These are phyloP conservation scores for Colletotrichum cereale DNA, from an alignment of 2,329 filamentous ascomycete species.

Conservation along the genomic window DNA sequence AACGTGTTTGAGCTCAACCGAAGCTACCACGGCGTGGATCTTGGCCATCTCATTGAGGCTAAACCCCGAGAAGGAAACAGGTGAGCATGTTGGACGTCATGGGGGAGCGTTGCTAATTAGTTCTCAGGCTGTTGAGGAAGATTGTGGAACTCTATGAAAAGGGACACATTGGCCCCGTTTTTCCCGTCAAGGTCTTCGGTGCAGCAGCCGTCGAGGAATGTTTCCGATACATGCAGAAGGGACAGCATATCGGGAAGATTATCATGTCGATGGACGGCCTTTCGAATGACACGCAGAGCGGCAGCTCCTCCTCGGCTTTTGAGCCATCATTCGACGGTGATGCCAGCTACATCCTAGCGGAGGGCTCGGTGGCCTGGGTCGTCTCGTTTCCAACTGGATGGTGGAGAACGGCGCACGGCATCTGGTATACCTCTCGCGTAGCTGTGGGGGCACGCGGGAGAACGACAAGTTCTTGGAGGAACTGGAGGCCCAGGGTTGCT, in stretches of 20 bases:
- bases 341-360: constrained; percentile 43
- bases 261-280: constrained; percentile 44
- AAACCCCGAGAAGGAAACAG: constrained; percentile 19
- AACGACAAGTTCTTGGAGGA: constrained; percentile 13
- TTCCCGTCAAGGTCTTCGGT: constrained; percentile 42
- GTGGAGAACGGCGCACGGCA: constrained; percentile 43
- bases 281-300: neutral
- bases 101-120: neutral
- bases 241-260: constrained; percentile 57
- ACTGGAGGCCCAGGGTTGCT: constrained; percentile 8
- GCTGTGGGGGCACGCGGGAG: neutral
- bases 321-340: neutral
- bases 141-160: constrained; percentile 23
- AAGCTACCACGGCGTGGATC: constrained; percentile 43
- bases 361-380: constrained; percentile 45
- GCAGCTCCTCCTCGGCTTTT: neutral
- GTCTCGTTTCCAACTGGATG: constrained; percentile 44
- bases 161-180: constrained; percentile 38
- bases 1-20: constrained; percentile 44
- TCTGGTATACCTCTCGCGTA: constrained; percentile 36
- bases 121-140: neutral
- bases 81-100: neutral
- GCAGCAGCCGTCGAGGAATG: constrained; percentile 49
- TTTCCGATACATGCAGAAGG: constrained; percentile 55
- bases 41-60: constrained; percentile 29